Evolutionary conservation across 2,329 filamentous ascomycete genomes (phyloP).

Genomic region (Hortaea werneckii): DNA sequence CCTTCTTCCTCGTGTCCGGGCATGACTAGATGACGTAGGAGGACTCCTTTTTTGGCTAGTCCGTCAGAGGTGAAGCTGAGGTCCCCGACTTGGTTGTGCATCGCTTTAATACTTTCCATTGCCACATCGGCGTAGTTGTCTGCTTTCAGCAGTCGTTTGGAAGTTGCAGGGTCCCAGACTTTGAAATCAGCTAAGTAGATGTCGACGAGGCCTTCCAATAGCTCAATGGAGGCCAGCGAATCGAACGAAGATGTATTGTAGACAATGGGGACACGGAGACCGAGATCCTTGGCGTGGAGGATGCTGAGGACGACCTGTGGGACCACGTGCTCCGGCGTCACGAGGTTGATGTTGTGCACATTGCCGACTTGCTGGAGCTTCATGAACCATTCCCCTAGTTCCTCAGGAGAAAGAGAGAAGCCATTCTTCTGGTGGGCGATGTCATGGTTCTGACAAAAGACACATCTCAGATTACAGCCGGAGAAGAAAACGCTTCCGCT

Average conservation of each 20-base stretch:
- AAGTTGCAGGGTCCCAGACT: slow-evolving; percentile 58
- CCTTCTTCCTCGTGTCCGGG: slow-evolving; percentile 68
- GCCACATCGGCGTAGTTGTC: slow-evolving; percentile 65
- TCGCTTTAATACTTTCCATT: slow-evolving; percentile 65
- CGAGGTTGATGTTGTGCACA: slow-evolving; percentile 83
- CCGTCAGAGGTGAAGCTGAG: slow-evolving; percentile 73
- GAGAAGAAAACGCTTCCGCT: slow-evolving; percentile 75
- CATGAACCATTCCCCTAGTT: slow-evolving; percentile 71
- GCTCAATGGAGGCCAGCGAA: slow-evolving; percentile 57
- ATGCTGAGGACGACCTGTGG: slow-evolving; percentile 72
- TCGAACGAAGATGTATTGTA: slow-evolving; percentile 83
- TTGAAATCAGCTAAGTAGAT: slow-evolving; percentile 89
- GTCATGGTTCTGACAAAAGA: slow-evolving; percentile 72
- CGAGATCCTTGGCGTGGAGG: slow-evolving; percentile 59
- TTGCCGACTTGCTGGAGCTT: slow-evolving; percentile 73
- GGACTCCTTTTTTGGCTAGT: slow-evolving; percentile 64
- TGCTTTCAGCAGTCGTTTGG: slow-evolving; percentile 64
- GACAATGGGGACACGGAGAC: slow-evolving; percentile 62
- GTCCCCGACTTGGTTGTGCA: slow-evolving; percentile 75
- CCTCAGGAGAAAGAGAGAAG: slow-evolving; percentile 51
- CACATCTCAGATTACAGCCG: slow-evolving; percentile 64
- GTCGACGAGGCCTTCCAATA: slow-evolving; percentile 71
- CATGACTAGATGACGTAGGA: slow-evolving; percentile 77
- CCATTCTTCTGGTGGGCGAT: slow-evolving; percentile 76
- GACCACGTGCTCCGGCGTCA: slow-evolving; percentile 79